These are phyloP conservation scores for Mycosphaerella sp. DNA, from an alignment of 2,329 filamentous ascomycete genomes.

Conservation along the genomic window DNA sequence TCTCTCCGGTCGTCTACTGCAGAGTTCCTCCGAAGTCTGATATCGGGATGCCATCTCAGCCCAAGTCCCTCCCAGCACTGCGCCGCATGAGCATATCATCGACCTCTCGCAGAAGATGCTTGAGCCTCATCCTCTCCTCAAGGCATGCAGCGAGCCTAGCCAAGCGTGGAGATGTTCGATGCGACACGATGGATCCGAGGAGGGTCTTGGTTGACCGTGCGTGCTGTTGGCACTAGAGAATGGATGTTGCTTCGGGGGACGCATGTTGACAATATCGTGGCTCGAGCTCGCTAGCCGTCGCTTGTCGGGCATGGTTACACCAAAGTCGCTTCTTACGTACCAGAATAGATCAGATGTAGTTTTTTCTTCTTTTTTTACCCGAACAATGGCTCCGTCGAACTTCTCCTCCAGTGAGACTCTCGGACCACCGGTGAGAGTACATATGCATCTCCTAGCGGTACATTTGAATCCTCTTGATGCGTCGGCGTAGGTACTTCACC, in stretches of 20 bases:
- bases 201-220: not conserved
- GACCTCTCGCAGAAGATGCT: not conserved
- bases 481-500: too few species aligned
- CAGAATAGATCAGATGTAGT: not conserved
- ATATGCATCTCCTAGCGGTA: too few species aligned
- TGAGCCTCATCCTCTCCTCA: not conserved
- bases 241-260: not conserved
- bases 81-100: not conserved
- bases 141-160: not conserved
- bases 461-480: too few species aligned
- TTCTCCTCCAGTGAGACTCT: too few species aligned
- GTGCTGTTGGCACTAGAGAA: not conserved
- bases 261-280: not conserved
- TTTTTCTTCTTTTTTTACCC: too few species aligned
- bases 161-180: not conserved
- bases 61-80: not conserved
- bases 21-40: not conserved
- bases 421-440: too few species aligned
- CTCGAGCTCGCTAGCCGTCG: constrained; percentile 3
- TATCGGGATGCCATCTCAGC: not conserved
- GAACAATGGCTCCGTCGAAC: not conserved
- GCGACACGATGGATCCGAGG: not conserved
- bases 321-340: not conserved
- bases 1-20: too few species aligned
- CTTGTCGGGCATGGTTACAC: constrained; percentile 2